Evolutionary conservation across 805 yeast genomes (phyloP), one percentile per base, ranked within the genome.

Genomic region (Cyberlindnera euphorbiiphila): DNA sequence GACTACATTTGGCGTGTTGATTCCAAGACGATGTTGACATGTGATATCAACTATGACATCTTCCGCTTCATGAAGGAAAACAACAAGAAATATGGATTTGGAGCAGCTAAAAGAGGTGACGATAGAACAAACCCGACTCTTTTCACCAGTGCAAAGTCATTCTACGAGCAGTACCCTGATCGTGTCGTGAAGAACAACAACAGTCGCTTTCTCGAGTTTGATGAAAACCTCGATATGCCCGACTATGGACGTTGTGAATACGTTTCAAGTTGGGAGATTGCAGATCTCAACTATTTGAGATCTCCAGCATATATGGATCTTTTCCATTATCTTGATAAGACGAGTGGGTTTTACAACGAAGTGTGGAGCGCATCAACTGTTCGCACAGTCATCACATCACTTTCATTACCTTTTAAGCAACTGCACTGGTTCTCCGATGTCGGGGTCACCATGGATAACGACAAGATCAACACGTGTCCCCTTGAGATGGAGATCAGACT

Each of bases 301-400:
- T 61, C 73, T 0, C 57, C 66, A 21, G 65, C 69, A 11, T 83
- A 80, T 60, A 60, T 64, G 28, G 62, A 68, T 4, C 79, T 71
- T 60, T 83, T 82, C 54, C 62, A 80, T 14, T 65, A 61, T 53
- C 63, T 84, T 32, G 94, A 84, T 56, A 45, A 59, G 29, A 54
- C 72, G 3, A 93, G 93, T 37, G 94, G 93, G 1, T 84, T 84
- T 56, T 84, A 73, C 57, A 79, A 81, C 55, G 91, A 85, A 61
- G 68, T 93, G 44, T 85, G 95, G 94, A 91, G 93, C 13, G 95
- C 83, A 57, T 89, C 91, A 0, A 88, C 91, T 5, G 74, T 85
- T 9, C 89, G 82, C 58, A 73, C 91, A 0, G 71, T 84, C 30
- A 89, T 81, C 6, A 78, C 78, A 3, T 60, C 85, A 1, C 56